phyloP scores from a whole-genome alignment of 345 rosid species.

The Populus pruinosa region DNA sequence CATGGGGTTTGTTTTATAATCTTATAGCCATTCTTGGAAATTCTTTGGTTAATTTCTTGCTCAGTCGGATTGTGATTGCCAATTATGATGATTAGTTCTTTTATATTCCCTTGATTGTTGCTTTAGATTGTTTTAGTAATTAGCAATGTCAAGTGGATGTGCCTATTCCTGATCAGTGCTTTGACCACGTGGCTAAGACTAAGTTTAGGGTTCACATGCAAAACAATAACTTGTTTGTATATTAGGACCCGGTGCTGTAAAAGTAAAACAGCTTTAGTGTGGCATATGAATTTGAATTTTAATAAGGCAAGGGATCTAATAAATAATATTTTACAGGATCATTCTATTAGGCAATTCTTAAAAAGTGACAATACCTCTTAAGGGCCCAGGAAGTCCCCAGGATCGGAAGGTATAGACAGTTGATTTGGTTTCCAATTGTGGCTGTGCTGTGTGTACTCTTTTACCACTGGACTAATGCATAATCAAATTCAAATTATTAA shows the following conservation, averaged over 20 bases:
- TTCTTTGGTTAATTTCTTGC: background rate
- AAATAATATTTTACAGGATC: constrained; percentile 38
- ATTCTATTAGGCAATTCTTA: background rate
- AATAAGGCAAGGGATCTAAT: background rate
- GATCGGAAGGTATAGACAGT: constrained; percentile 28
- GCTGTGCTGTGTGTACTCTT: background rate
- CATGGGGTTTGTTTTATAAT: background rate
- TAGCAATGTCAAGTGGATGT: background rate
- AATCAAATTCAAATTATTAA: background rate
- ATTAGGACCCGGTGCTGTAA: background rate
- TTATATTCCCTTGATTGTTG: background rate
- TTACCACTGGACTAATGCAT: background rate
- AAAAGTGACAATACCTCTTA: background rate
- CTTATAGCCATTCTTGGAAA: background rate
- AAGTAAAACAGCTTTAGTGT: background rate
- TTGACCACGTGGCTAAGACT: background rate
- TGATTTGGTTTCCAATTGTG: background rate
- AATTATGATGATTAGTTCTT: background rate
- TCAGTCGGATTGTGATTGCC: background rate
- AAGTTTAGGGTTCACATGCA: background rate
- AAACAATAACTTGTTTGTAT: background rate
- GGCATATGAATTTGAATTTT: background rate
- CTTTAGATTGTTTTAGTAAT: background rate
- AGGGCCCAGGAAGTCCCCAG: constrained; percentile 50
- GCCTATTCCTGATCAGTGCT: background rate